Evolutionary conservation across 805 yeast genomes (phyloP).

Genomic region (Nakazawaea molendinolei): DNA sequence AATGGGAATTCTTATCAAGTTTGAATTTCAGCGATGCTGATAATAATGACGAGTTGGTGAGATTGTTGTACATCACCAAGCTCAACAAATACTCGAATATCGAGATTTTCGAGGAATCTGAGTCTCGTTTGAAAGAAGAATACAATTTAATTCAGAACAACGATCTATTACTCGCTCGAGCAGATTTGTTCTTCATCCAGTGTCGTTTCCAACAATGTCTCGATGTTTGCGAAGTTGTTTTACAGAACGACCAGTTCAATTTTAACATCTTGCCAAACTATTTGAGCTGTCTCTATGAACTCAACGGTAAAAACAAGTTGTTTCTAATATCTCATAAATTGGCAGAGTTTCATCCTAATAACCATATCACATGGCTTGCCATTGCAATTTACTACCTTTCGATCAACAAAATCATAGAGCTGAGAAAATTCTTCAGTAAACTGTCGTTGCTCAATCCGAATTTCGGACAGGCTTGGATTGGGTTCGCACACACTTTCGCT

Average conservation of each 20-base stretch:
- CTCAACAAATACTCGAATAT: constrained; percentile 67
- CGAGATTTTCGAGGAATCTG: constrained; percentile 56
- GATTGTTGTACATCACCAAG: constrained; percentile 65
- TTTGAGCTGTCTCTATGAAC: constrained; percentile 77
- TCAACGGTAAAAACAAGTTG: constrained; percentile 74
- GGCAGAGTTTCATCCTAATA: constrained; percentile 77
- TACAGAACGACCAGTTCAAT: constrained; percentile 62
- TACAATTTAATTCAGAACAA: constrained; percentile 62
- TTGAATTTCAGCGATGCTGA: constrained; percentile 68
- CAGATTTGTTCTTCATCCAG: constrained; percentile 65
- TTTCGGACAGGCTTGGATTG: constrained; percentile 95
- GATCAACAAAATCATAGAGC: constrained; percentile 67
- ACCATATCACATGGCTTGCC: constrained; percentile 84
- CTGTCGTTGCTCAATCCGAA: constrained; percentile 85
- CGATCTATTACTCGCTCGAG: constrained; percentile 62
- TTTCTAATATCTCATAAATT: constrained; percentile 77
- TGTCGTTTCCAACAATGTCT: constrained; percentile 76
- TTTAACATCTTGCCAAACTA: constrained; percentile 69
- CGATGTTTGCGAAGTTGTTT: constrained; percentile 58
- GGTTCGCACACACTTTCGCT: constrained; percentile 97
- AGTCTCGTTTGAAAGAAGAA: constrained; percentile 58
- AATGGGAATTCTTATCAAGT: constrained; percentile 65
- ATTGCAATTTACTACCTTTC: constrained; percentile 86
- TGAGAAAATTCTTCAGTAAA: constrained; percentile 80
- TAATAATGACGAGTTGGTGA: constrained; percentile 76